phyloP scores from a whole-genome alignment of 208 protist species.

The Trypanosoma avium region DNA sequence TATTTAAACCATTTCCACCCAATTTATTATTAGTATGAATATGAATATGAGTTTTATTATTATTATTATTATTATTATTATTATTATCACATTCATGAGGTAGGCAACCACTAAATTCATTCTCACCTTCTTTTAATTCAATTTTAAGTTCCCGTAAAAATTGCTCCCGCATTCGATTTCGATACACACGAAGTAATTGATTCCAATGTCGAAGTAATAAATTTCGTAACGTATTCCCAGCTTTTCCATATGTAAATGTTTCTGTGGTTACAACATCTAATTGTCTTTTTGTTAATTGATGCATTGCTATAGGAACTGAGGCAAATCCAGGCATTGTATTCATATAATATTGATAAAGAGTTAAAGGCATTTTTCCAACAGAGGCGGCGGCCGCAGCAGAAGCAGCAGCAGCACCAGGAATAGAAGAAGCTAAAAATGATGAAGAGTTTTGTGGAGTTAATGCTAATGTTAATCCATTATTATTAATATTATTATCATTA shows the following conservation, averaged over 20 bases:
- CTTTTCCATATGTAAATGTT: constrained; percentile 53
- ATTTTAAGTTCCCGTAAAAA: constrained; percentile 9
- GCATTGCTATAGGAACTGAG: constrained; percentile 57
- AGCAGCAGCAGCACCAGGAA: too few species aligned
- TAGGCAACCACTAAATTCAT: constrained; percentile 23
- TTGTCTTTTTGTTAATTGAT: constrained; percentile 59
- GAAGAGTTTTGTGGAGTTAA: too few species aligned
- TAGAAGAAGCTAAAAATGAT: too few species aligned
- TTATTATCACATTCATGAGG: not conserved
- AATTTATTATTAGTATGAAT: not conserved
- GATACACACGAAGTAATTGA: constrained; percentile 29
- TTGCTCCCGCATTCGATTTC: constrained; percentile 25
- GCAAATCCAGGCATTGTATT: constrained; percentile 24
- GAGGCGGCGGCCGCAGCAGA: not conserved
- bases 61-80: not conserved
- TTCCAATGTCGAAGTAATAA: constrained; percentile 66
- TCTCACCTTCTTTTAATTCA: constrained; percentile 1
- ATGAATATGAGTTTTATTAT: not conserved
- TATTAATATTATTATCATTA: too few species aligned
- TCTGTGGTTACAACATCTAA: constrained; percentile 57
- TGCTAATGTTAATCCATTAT: too few species aligned
- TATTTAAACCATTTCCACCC: not conserved
- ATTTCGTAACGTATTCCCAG: constrained; percentile 41
- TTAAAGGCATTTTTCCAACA: not conserved
- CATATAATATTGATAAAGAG: constrained; percentile 18